Conservation (phyloP, 371 early-diverging fungal species). For the Polyrhizophydium stewartii region DNA sequence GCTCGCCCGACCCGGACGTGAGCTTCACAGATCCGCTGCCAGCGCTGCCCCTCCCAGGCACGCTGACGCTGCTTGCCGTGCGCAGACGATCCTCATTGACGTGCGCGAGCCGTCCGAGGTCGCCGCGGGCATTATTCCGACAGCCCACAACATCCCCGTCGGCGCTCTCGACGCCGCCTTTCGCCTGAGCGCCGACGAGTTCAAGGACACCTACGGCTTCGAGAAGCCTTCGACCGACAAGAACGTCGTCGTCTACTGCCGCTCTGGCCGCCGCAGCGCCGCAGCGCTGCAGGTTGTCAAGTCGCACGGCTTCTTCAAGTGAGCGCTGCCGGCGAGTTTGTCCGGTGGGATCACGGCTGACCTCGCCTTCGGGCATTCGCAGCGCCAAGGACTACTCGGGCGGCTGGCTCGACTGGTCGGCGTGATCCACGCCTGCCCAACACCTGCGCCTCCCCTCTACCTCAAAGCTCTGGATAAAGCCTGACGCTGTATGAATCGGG, state of each 20-base stretch:
- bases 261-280: slow-evolving; percentile 1
- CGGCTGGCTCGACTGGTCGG: slow-evolving; percentile 3
- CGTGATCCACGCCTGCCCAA: not conserved
- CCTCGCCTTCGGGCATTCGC: not conserved
- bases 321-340: not conserved
- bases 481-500: no score
- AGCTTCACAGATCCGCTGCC: no score
- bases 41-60: not conserved
- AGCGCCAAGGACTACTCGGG: not conserved
- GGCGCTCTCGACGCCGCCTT: not conserved
- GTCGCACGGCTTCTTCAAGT: not conserved
- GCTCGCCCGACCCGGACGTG: not conserved
- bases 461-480: no score
- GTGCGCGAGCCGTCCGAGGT: slow-evolving; percentile 2
- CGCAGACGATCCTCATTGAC: not conserved
- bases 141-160: not conserved
- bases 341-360: not conserved
- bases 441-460: no score
- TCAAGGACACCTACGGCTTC: not conserved
- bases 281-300: not conserved
- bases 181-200: not conserved
- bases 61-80: not conserved
- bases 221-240: not conserved
- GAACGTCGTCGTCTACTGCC: slow-evolving; percentile 1
- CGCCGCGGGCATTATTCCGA: not conserved